Evolutionary conservation across 2,329 filamentous ascomycete species (phyloP).

Genomic region (Talaromyces rugulosus): DNA sequence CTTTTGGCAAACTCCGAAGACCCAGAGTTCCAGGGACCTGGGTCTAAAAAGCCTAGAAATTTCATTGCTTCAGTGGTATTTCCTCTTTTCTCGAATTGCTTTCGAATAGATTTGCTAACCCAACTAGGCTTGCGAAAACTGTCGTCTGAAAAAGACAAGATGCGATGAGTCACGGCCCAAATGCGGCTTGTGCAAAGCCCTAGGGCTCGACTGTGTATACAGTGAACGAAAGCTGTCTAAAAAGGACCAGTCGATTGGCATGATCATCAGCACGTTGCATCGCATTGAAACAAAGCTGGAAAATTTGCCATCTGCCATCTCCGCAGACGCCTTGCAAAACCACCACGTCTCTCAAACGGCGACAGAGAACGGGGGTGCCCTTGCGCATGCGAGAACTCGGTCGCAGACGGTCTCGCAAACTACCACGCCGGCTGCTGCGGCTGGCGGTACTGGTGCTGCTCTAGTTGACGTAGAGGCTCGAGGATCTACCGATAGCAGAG

Average conservation of each 20-base stretch:
- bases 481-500: constrained; percentile 26
- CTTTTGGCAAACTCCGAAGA: constrained; percentile 32
- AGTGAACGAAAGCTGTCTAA: constrained; percentile 45
- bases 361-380: constrained; percentile 8
- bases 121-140: constrained; percentile 49
- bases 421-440: constrained; percentile 25
- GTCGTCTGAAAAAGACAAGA: constrained; percentile 51
- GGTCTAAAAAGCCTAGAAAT: constrained; percentile 28
- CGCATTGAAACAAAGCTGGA: constrained; percentile 52
- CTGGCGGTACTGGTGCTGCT: constrained; percentile 12
- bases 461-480: constrained; percentile 26
- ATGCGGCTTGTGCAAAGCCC: constrained; percentile 49
- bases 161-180: constrained; percentile 52
- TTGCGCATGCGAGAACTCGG: constrained; percentile 5
- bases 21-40: constrained; percentile 14
- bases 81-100: not conserved
- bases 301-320: constrained; percentile 36
- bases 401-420: constrained; percentile 11
- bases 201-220: constrained; percentile 49
- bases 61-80: constrained; percentile 34
- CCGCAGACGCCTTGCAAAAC: constrained; percentile 26
- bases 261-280: constrained; percentile 53
- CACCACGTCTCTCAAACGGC: constrained; percentile 20
- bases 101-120: not conserved
- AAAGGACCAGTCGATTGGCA: constrained; percentile 51